Conservation (phyloP, 192 early-diverging fungal species). For the Coemansia sp. region DNA sequence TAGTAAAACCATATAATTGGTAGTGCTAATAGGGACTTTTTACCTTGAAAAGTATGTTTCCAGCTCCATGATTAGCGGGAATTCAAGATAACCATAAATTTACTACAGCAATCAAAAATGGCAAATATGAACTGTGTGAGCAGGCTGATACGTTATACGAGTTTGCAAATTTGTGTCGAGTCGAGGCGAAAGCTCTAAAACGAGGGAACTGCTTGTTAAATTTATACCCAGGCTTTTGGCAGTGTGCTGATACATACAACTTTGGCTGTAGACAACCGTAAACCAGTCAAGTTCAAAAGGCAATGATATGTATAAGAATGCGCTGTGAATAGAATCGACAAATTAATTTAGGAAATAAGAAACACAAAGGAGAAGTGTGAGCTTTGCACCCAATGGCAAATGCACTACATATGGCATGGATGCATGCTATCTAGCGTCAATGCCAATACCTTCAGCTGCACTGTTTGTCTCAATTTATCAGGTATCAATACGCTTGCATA, state of each 20-base stretch:
- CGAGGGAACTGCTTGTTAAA: neutral
- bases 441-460: neutral
- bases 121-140: neutral
- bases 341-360: constrained; percentile 4
- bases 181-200: neutral
- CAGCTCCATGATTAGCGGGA: neutral
- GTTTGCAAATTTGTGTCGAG: neutral
- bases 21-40: neutral
- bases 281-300: neutral
- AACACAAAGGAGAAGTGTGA: neutral
- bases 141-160: neutral
- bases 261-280: neutral
- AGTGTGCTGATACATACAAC: neutral
- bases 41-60: constrained; percentile 1
- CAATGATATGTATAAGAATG: neutral
- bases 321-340: neutral
- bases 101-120: neutral
- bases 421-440: neutral
- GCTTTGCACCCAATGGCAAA: neutral
- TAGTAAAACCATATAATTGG: neutral
- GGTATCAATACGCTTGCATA: neutral
- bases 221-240: neutral
- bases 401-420: neutral
- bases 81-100: neutral
- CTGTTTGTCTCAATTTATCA: neutral